Base-by-base conservation (phyloP, 495 filamentous ascomycete species). In the Xylaria grammica region DNA sequence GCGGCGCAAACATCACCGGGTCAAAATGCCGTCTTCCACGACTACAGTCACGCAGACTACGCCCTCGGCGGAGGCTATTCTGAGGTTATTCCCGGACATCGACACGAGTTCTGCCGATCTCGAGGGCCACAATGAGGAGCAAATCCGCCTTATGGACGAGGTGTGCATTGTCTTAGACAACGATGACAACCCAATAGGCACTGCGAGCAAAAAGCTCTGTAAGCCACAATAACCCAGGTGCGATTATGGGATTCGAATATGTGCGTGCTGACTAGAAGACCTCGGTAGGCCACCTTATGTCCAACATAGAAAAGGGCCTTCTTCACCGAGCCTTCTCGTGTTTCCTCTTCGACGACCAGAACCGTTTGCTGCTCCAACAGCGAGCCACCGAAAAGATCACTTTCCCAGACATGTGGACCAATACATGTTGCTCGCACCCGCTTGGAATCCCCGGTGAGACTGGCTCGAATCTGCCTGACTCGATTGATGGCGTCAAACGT, bases 371-470 rank as follows among this genome's bases (percentile, higher is more conserved):
- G 44, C 88, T 99, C 32, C 95, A 99, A 78, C 95, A 97, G 81
- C 90, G 95, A 68, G 95, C 95, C 51, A 81, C 90, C 48, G 94
- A 97, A 81, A 99, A 99, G 83, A 99, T 99, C 77, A 99, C 95
- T 17, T 99, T 99, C 81, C 95, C 95, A 34, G 91, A 93, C 74
- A 94, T 97, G 92, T 99, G 95, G 95, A 99, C 95, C 62, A 99
- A 99, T 79, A 99, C 95, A 42, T 99, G 95, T 85, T 99, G 95
- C 82, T 99, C 95, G 32, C 95, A 99, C 77, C 95, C 95, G 9
- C 82, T 99, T 57, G 92, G 92, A 30, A 89, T 97, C 60, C 90
- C 95, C 20, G 90, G 87, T 22, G 95, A 99, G 85, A 96, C 92
- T 2, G 95, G 95, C 58, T 85, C 88, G 13, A 89, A 91, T 73